A percentile compares a stretch with the other conserved stretches of the same genome.
Evolutionary conservation across 441 rosid genomes (phyloP).

Genomic region (Erysimum cheiri): DNA sequence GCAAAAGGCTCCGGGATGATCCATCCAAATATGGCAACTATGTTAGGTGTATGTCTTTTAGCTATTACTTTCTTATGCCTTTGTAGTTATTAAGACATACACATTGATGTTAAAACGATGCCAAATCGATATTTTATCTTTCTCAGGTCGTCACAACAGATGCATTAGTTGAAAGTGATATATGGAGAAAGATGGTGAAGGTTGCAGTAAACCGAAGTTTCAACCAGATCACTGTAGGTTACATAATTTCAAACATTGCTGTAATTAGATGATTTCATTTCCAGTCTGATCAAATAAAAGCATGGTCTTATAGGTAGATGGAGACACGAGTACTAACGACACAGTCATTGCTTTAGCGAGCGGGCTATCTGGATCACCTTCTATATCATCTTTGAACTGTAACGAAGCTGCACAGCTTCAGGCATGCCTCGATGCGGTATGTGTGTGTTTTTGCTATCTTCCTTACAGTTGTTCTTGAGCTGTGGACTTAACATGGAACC

Average conservation of each 20-base stretch:
- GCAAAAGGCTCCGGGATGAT: conserved; percentile 99
- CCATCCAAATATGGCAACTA: conserved; percentile 98
- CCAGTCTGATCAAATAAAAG: neutral
- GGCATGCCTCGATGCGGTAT: conserved; percentile 91
- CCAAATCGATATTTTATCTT: neutral
- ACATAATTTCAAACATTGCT: conserved; percentile 20
- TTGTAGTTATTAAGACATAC: neutral
- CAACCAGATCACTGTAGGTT: conserved; percentile 93
- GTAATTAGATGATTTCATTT: neutral
- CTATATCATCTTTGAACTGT: conserved; percentile 68
- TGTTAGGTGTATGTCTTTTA: conserved; percentile 82
- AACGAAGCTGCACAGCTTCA: conserved; percentile 82
- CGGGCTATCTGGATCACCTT: conserved; percentile 78
- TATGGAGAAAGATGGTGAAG: conserved; percentile 94
- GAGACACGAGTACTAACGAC: conserved; percentile 95
- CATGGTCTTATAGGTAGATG: conserved; percentile 74
- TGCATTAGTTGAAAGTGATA: conserved; percentile 76
- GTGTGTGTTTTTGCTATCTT: conserved; percentile 26
- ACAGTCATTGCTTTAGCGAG: conserved; percentile 95
- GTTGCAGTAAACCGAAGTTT: conserved; percentile 89
- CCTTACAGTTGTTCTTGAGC: neutral
- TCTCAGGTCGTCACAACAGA: conserved; percentile 94
- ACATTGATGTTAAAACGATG: neutral
- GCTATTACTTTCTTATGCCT: conserved; percentile 5
- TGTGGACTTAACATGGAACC: conserved; percentile 10